Evolutionary conservation across 2,329 filamentous ascomycete species (phyloP).

Genomic region (Alternaria viburni): DNA sequence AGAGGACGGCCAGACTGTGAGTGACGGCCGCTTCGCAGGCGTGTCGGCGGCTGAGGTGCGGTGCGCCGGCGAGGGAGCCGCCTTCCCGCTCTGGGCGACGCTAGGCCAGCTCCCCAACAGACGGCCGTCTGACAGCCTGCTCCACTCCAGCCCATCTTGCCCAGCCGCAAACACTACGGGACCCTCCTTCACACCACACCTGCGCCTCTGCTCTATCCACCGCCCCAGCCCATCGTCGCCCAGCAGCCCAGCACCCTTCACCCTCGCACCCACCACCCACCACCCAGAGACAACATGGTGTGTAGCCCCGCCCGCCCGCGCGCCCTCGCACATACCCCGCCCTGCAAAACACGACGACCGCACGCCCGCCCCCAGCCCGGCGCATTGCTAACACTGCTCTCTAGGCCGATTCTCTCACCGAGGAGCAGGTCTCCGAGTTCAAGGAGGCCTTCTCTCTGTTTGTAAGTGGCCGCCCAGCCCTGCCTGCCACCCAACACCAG

Average conservation of each 20-base stretch:
- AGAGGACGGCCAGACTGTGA: not conserved
- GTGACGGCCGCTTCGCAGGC: slow-evolving; percentile 1
- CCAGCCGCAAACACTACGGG: slow-evolving; percentile 38
- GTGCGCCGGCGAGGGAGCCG: slow-evolving; percentile 5
- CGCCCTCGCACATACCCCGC: slow-evolving; percentile 42
- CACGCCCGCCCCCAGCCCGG: slow-evolving; percentile 10
- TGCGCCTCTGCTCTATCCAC: slow-evolving; percentile 17
- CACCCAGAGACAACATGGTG: slow-evolving; percentile 44
- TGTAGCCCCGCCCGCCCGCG: slow-evolving; percentile 38
- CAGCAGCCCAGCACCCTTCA: not conserved
- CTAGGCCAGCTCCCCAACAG: slow-evolving; percentile 24
- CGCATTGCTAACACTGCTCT: slow-evolving; percentile 31
- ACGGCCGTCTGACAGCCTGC: slow-evolving; percentile 29
- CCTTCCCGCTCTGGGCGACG: slow-evolving; percentile 17
- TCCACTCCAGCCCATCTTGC: slow-evolving; percentile 28
- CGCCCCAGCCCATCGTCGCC: not conserved
- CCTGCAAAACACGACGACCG: slow-evolving; percentile 39
- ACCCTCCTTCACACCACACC: slow-evolving; percentile 27
- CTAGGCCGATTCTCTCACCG: slow-evolving; percentile 96
- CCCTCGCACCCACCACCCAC: slow-evolving; percentile 3
- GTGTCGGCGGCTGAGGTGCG: slow-evolving; percentile 4
- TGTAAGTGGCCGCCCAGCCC: slow-evolving; percentile 67
- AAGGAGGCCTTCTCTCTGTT: slow-evolving; percentile 99
- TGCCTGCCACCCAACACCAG: slow-evolving; percentile 6
- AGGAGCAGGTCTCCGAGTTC: slow-evolving; percentile 99